These are phyloP conservation scores for Capsella rubella DNA, from an alignment of 441 rosid species.

Conservation along the genomic window DNA sequence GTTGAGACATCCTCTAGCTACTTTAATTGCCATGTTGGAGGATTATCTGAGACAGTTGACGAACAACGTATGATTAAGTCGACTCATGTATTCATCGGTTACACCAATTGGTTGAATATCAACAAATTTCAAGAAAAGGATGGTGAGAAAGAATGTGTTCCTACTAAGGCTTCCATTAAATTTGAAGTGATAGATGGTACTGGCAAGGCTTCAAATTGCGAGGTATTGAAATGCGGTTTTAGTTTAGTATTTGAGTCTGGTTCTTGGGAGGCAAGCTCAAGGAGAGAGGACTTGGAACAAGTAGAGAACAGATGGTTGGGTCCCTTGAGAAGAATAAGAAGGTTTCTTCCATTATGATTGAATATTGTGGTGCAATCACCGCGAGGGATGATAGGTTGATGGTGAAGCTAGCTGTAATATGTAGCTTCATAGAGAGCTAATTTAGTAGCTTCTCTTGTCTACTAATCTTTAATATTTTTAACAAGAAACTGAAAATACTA, in stretches of 20 bases:
- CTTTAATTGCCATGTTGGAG: constrained; percentile 14
- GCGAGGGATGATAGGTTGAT: too few relatives aligned
- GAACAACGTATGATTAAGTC: constrained; percentile 4
- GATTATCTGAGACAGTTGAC: constrained; percentile 2
- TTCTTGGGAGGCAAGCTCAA: constrained; percentile 19
- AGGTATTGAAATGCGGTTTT: constrained; percentile 30
- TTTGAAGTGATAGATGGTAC: constrained; percentile 23
- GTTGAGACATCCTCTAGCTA: neutral
- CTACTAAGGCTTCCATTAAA: constrained; percentile 19
- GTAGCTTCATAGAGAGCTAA: neutral
- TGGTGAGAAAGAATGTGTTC: neutral
- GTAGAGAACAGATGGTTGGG: neutral
- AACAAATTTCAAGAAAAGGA: neutral
- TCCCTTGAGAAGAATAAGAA: constrained; percentile 3
- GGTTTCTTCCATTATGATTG: neutral
- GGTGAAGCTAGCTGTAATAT: neutral
- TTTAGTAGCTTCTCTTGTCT: neutral
- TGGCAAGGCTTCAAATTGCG: neutral
- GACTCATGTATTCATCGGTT: constrained; percentile 17
- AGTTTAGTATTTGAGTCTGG: constrained; percentile 26
- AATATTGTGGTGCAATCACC: neutral
- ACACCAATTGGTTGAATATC: constrained; percentile 29
- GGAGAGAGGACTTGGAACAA: neutral
- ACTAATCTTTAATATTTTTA: neutral
- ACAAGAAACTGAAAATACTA: too few relatives aligned